Evolutionary conservation across 164 flowering plant species (phyloP).

Genomic region (Echeveria elegans): DNA sequence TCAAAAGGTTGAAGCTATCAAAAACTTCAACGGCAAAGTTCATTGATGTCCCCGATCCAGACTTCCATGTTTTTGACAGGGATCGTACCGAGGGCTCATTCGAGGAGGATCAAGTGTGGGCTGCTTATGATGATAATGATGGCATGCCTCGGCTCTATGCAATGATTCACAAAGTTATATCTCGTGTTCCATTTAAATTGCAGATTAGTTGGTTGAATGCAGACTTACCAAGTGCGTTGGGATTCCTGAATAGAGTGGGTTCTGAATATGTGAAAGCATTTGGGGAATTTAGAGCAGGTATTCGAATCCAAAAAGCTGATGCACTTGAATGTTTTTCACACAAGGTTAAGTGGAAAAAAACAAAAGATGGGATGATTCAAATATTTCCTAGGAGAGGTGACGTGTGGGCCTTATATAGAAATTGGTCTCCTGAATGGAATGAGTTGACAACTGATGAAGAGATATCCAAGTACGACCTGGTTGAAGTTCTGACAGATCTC

Average conservation of each 20-base stretch:
- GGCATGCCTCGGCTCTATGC: slow-evolving; percentile 85
- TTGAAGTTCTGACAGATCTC: slow-evolving; percentile 61
- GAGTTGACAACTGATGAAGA: slow-evolving; percentile 51
- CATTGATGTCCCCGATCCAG: slow-evolving; percentile 57
- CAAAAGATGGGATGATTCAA: slow-evolving; percentile 34
- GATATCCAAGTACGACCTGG: slow-evolving; percentile 67
- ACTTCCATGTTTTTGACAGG: slow-evolving; percentile 62
- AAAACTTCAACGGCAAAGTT: slow-evolving; percentile 25
- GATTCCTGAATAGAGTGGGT: slow-evolving; percentile 54
- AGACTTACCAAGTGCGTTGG: slow-evolving; percentile 45
- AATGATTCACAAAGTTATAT: slow-evolving; percentile 43
- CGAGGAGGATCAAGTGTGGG: slow-evolving; percentile 65
- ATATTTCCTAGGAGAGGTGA: slow-evolving; percentile 60
- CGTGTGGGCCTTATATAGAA: slow-evolving; percentile 69
- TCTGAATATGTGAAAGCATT: slow-evolving; percentile 63
- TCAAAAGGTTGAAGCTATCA: slow-evolving; percentile 7
- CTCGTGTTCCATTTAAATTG: slow-evolving; percentile 56
- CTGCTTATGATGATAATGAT: slow-evolving; percentile 67
- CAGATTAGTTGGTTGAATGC: slow-evolving; percentile 64
- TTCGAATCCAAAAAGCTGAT: slow-evolving; percentile 23
- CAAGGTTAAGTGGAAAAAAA: slow-evolving; percentile 53
- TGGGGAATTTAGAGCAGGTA: slow-evolving; percentile 66
- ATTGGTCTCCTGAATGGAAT: slow-evolving; percentile 74
- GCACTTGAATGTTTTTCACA: slow-evolving; percentile 64
- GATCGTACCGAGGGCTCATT: slow-evolving; percentile 54